phyloP scores from a whole-genome alignment of 306 rosid species.

The Delonix regia region DNA sequence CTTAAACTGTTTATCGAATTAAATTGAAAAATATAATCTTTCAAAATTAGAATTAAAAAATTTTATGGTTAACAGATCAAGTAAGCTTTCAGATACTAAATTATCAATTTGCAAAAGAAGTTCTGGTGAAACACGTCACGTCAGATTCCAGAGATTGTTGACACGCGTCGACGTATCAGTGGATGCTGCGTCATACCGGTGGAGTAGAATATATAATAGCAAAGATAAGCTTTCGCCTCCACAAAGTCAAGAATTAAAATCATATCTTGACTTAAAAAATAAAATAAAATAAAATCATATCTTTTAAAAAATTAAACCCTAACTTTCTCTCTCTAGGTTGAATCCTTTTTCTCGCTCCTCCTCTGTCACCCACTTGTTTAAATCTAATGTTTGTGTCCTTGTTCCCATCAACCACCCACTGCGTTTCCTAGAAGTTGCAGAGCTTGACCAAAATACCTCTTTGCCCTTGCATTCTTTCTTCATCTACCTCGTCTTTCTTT shows the following conservation, averaged over 20 bases:
- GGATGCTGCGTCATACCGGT: too few relatives aligned
- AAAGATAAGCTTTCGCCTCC: constrained; percentile 8
- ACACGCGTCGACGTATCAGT: constrained; percentile 15
- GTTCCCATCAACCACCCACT: constrained; percentile 18
- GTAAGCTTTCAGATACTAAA: too few relatives aligned
- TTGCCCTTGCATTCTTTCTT: neutral
- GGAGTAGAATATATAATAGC: constrained; percentile 32
- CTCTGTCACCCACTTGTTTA: constrained; percentile 21
- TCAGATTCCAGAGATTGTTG: neutral
- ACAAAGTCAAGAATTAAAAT: constrained; percentile 35
- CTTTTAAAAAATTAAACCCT: constrained; percentile 42
- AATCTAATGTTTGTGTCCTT: neutral
- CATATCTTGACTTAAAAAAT: neutral
- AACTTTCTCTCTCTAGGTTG: constrained; percentile 29
- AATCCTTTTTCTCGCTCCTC: constrained; percentile 41
- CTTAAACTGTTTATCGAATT: too few relatives aligned
- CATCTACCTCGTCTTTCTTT: constrained; percentile 15
- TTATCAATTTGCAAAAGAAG: too few relatives aligned
- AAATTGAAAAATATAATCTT: too few relatives aligned
- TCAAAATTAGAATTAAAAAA: too few relatives aligned
- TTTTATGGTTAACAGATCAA: too few relatives aligned
- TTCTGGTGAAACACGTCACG: neutral
- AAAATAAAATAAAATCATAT: neutral
- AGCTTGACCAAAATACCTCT: constrained; percentile 24
- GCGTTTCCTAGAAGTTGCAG: constrained; percentile 46